Evolutionary conservation across 345 rosid genomes (phyloP), one percentile per base, ranked within the genome.

Genomic region (Arabidopsis suecica): DNA sequence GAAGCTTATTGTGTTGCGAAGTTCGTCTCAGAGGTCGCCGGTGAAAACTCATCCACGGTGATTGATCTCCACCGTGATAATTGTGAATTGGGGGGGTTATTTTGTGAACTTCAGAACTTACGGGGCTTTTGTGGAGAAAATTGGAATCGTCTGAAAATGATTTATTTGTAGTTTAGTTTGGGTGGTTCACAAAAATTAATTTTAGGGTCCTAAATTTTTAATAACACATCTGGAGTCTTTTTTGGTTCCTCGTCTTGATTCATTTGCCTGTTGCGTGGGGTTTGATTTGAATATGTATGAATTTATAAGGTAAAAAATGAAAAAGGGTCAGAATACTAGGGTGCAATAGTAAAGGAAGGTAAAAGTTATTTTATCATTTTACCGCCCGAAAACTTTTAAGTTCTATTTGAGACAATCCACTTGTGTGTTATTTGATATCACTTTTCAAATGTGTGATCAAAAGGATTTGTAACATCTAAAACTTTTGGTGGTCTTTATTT

Each of bases 1-100:
- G 82, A 89, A 73, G 61, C 56, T 92, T 47, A 82, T 92, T 82
- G 71, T 81, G 82, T 77, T 84, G n/a, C 81, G 86, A 5, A 78
- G 71, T 54, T 61, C 65, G 3, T 58, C 77, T 37, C 77, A 72
- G 16, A 41, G 81, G 59, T 77, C 87, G 79, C 13, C 80, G 76
- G 63, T 58, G 63, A 78, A 45, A 65, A 69, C 72, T 69, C 82
- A 70, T 62, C 79, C 79, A 54, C 82, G 79, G 72, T 73, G 82
- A 47, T 47, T 22, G 23, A 60, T 65, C 33, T 34, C 50, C 65
- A 33, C 40, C 30, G 58, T 74, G 13, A 28, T 54, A 5, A 45
- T 54, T 49, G 32, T 48, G n/a, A 60, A 12, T 12, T 45, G 23
- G 6, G 53, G 53, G 65, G 71, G 49, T 6, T 9, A 4, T 25